Conservation (phyloP, 2,329 filamentous ascomycete species). For the Exophiala mesophila region DNA sequence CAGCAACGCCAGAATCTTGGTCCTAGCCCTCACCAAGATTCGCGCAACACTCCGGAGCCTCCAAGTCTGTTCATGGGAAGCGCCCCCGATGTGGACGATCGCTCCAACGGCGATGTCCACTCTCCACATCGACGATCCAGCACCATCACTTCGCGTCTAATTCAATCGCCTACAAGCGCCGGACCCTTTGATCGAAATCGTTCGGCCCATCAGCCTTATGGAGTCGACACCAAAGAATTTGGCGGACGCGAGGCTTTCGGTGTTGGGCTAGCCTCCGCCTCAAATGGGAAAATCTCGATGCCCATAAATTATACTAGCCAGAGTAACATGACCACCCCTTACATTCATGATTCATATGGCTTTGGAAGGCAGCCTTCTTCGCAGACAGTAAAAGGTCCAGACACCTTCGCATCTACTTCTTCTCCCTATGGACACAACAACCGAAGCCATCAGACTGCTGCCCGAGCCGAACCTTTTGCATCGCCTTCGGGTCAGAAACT, state of each 20-base stretch:
- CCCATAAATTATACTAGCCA: conserved; percentile 1
- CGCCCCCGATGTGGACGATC: conserved; percentile 19
- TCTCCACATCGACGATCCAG: conserved; percentile 21
- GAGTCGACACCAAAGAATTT: neutral
- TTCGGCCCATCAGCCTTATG: conserved; percentile 4
- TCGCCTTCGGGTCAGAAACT: conserved; percentile 2
- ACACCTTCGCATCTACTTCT: conserved; percentile 1
- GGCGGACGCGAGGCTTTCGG: too few relatives aligned
- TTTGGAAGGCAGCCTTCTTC: neutral
- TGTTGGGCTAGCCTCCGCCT: too few relatives aligned
- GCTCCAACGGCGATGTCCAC: conserved; percentile 3
- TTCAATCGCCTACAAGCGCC: conserved; percentile 10
- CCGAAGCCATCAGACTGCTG: neutral
- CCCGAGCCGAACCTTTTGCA: conserved; percentile 6
- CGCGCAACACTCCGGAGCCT: conserved; percentile 2
- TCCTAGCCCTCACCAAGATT: conserved; percentile 4
- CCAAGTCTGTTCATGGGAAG: conserved; percentile 20
- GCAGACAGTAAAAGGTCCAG: neutral
- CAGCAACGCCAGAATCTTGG: conserved; percentile 14
- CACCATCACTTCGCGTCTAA: conserved; percentile 6
- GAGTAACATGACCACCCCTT: neutral
- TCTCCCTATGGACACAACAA: conserved; percentile 1
- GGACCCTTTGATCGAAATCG: conserved; percentile 5
- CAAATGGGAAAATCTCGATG: conserved; percentile 2
- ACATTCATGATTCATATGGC: neutral